Base-by-base conservation (phyloP, 331 rosid genomes). In the Acacia pycnantha region DNA sequence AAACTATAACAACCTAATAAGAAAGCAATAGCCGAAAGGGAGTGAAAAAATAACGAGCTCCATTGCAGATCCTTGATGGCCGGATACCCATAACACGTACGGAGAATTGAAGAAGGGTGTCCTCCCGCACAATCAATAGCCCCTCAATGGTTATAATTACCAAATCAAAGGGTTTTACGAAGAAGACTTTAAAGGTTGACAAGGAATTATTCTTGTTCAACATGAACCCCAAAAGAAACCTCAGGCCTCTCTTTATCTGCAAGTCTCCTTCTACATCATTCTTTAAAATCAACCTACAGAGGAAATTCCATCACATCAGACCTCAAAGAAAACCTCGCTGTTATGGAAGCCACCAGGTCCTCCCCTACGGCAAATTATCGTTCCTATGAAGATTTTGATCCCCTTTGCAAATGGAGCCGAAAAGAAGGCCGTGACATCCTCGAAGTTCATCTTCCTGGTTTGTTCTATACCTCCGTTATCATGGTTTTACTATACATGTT, bases 371-470 rank as follows among this genome's bases (percentile, higher is more conserved):
- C 78, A 40, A 48, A 62, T 37, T 70, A 54, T 29, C 85, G 83
- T 8, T 41, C 61, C 71, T 89, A 87, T 24, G 84, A 84, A 7
- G 93, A 93, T 74, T 93, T 90, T 64, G 92, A 91, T 48, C 97
- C 97, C 27, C 70, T 77, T 70, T 86, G 82, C 83, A 43, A 81
- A 50, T 93, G 90, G 94, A 84, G 83, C 50, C 79, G 75, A 78
- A 79, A 82, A 51, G 84, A 84, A 41, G 82, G 12, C 53, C 76
- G 74, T 13, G 88, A 91, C 56, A 84, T 73, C 70, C 68, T 93
- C 73, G 93, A 89, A 26, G 82, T 91, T 58, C 91, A 91, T 80
- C 86, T 93, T 83, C 86, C 88, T 56, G 93, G 97, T 92, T 85
- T 15, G 3, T n/a, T 68, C 18, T 2, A 1, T 37, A 4, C 14